Evolutionary conservation across 495 filamentous ascomycete species (phyloP).

Genomic region (Ramalina intermedia): DNA sequence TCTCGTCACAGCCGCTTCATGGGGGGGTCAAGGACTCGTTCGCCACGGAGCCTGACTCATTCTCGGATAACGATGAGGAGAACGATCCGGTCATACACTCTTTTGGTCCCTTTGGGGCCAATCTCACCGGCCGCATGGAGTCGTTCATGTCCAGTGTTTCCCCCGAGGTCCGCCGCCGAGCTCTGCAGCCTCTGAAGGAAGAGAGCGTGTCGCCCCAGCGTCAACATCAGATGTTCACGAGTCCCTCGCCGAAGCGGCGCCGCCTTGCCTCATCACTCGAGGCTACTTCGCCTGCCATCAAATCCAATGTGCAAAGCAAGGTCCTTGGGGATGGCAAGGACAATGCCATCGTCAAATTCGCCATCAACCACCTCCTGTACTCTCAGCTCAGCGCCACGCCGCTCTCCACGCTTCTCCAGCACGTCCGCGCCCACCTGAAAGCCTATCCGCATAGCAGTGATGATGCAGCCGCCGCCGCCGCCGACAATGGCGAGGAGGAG

Average conservation of each 20-base stretch:
- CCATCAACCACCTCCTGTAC: constrained; percentile 90
- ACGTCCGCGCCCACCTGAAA: constrained; percentile 57
- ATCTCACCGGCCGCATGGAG: constrained; percentile 63
- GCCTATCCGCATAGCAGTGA: constrained; percentile 24
- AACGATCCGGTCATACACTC: constrained; percentile 85
- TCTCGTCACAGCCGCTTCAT: constrained; percentile 13
- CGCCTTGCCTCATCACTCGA: constrained; percentile 14
- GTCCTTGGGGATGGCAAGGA: too few relatives aligned
- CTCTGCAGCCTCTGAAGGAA: constrained; percentile 24
- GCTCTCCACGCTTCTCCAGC: constrained; percentile 70
- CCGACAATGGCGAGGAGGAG: constrained; percentile 24
- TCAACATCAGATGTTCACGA: constrained; percentile 2
- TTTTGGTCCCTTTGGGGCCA: constrained; percentile 76
- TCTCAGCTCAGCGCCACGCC: constrained; percentile 89
- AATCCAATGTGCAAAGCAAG: too few relatives aligned
- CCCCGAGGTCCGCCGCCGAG: constrained; percentile 30
- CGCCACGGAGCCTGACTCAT: constrained; percentile 47
- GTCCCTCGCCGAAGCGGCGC: constrained; percentile 14
- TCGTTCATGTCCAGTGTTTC: constrained; percentile 49
- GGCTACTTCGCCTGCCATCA: too few relatives aligned
- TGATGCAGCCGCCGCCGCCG: constrained; percentile 13
- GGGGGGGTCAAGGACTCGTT: constrained; percentile 23
- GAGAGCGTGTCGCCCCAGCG: constrained; percentile 27
- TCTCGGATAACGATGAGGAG: constrained; percentile 76
- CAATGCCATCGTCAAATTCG: constrained; percentile 48